Evolutionary conservation across 306 rosid species (phyloP).

Genomic region (Morella rubra): DNA sequence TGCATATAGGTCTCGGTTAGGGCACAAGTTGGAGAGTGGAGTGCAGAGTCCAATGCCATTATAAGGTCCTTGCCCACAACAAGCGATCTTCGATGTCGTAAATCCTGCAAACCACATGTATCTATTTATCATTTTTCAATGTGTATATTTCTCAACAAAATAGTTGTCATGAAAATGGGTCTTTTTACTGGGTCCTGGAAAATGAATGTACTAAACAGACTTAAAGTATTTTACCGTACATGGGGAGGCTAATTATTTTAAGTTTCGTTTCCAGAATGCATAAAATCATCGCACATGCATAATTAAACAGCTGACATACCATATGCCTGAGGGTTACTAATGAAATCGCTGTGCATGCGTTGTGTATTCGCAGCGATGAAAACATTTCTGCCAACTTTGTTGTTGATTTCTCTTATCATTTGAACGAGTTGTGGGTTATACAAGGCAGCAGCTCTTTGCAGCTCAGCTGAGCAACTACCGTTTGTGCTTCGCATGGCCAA

Average conservation of each 20-base stretch:
- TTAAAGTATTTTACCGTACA: no score
- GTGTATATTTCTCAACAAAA: no score
- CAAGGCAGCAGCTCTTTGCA: constrained; percentile 58
- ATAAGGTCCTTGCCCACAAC: constrained; percentile 86
- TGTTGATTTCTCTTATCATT: constrained; percentile 63
- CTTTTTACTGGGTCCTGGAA: no score
- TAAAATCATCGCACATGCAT: no score
- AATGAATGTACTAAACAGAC: no score
- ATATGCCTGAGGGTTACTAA: constrained; percentile 51
- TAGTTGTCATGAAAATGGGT: no score
- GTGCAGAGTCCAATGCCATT: constrained; percentile 79
- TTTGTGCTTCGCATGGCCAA: constrained; percentile 45
- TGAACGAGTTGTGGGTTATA: constrained; percentile 62
- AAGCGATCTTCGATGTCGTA: constrained; percentile 58
- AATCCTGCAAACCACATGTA: constrained; percentile 45
- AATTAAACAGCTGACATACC: constrained; percentile 30
- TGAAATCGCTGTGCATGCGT: constrained; percentile 51
- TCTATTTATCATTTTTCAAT: no score
- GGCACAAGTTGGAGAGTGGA: constrained; percentile 54
- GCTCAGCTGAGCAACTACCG: constrained; percentile 62
- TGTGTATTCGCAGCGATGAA: constrained; percentile 57
- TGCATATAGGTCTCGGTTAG: constrained; percentile 49
- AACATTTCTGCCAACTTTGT: constrained; percentile 43
- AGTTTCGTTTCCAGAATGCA: no score
- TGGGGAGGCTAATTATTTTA: no score